Evolutionary conservation across 2,329 filamentous ascomycete species (phyloP).

Genomic region (Fusarium scirpi): DNA sequence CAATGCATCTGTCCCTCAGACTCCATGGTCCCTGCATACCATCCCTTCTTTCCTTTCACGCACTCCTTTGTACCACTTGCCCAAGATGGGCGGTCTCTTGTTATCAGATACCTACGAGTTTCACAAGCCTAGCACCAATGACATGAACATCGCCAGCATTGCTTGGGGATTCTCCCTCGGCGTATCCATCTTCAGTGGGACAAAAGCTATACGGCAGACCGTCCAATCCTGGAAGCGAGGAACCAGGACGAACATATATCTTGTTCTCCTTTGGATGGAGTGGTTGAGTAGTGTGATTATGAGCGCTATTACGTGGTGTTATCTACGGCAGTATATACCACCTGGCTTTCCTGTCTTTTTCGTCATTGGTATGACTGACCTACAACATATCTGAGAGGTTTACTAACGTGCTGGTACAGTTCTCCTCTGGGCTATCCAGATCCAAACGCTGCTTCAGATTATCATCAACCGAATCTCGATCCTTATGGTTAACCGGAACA

Average conservation of each 20-base stretch:
- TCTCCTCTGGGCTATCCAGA: slow-evolving; percentile 56
- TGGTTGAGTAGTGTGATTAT: slow-evolving; percentile 44
- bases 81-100: slow-evolving; percentile 41
- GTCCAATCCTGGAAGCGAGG: slow-evolving; percentile 47
- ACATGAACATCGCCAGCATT: slow-evolving; percentile 49
- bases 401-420: slow-evolving; percentile 20
- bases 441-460: slow-evolving; percentile 66
- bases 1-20: slow-evolving; percentile 3
- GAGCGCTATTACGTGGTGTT: slow-evolving; percentile 46
- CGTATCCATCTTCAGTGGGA: slow-evolving; percentile 44
- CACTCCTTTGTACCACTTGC: background rate
- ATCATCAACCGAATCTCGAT: slow-evolving; percentile 67
- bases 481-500: slow-evolving; percentile 57
- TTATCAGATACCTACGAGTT: slow-evolving; percentile 38
- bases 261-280: slow-evolving; percentile 44
- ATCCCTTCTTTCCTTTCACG: slow-evolving; percentile 4
- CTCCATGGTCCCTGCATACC: slow-evolving; percentile 1
- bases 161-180: slow-evolving; percentile 46
- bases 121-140: slow-evolving; percentile 38
- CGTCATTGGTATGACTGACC: slow-evolving; percentile 33
- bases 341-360: slow-evolving; percentile 45
- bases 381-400: fast-evolving
- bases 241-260: slow-evolving; percentile 40
- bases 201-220: slow-evolving; percentile 43
- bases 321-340: slow-evolving; percentile 42